These are phyloP conservation scores for Hyphopichia buzzinii DNA, from an alignment of 1,139 yeast genomes.

Conservation along the genomic window DNA sequence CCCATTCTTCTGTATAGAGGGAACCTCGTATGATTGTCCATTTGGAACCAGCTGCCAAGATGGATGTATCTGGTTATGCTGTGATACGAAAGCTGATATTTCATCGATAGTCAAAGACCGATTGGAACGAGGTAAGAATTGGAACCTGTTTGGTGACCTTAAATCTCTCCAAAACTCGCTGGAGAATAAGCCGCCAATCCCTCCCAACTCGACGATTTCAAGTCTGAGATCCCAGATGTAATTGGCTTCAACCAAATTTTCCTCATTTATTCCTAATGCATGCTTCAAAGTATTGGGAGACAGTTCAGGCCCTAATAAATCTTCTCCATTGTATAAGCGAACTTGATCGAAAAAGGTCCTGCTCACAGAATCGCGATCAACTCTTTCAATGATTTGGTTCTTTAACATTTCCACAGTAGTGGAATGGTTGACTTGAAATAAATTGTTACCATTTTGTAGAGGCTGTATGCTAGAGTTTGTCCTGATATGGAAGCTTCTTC, in stretches of 20 bases:
- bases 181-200: slow-evolving; percentile 27
- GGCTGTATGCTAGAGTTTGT: slow-evolving; percentile 16
- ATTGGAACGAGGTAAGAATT: slow-evolving; percentile 18
- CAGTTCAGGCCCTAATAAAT: neutral
- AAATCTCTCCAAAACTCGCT: slow-evolving; percentile 28
- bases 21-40: slow-evolving; percentile 26
- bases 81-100: neutral
- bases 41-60: slow-evolving; percentile 8
- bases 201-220: slow-evolving; percentile 12
- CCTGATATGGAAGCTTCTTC: slow-evolving; percentile 12
- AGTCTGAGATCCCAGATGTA: slow-evolving; percentile 11
- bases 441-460: slow-evolving; percentile 19
- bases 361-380: slow-evolving; percentile 22
- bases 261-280: neutral
- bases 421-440: slow-evolving; percentile 22
- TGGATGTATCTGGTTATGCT: neutral
- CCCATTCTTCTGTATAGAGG: slow-evolving; percentile 11
- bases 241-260: slow-evolving; percentile 2
- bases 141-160: slow-evolving; percentile 21
- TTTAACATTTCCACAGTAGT: slow-evolving; percentile 25
- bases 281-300: neutral
- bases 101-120: slow-evolving; percentile 1
- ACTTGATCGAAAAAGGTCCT: slow-evolving; percentile 32
- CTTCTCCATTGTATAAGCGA: slow-evolving; percentile 12
- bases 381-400: slow-evolving; percentile 19